phyloP scores from a whole-genome alignment of 1,284 basidiomycete species.

The Ustilago esculenta region DNA sequence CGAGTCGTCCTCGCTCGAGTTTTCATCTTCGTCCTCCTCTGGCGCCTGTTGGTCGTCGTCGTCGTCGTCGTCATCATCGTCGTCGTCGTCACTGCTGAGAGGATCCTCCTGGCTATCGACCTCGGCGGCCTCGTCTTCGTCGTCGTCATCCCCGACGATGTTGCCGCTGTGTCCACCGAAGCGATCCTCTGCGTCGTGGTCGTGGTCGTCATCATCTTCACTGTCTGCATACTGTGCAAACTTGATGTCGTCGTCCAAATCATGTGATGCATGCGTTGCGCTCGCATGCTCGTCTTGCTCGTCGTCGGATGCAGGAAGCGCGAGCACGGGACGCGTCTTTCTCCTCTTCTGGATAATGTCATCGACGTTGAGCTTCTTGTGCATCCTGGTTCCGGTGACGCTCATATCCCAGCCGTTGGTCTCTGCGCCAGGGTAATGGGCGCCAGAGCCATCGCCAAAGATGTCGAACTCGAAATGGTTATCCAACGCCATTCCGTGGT shows the following conservation, averaged over 20 bases:
- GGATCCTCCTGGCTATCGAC: slow-evolving; percentile 45
- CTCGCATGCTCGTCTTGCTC: slow-evolving; percentile 35
- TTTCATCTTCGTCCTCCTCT: slow-evolving; percentile 18
- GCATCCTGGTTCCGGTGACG: slow-evolving; percentile 47
- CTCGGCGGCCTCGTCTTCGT: slow-evolving; percentile 65
- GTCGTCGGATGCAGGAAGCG: slow-evolving; percentile 31
- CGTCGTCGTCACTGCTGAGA: slow-evolving; percentile 14
- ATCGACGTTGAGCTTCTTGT: slow-evolving; percentile 59
- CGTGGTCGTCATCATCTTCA: slow-evolving; percentile 75
- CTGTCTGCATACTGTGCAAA: slow-evolving; percentile 43
- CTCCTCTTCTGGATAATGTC: slow-evolving; percentile 65
- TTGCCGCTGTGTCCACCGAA: slow-evolving; percentile 58
- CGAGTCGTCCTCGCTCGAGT: slow-evolving; percentile 41
- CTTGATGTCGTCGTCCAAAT: slow-evolving; percentile 47
- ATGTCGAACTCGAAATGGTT: slow-evolving; percentile 62
- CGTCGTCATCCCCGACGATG: slow-evolving; percentile 55
- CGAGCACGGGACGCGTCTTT: slow-evolving; percentile 27
- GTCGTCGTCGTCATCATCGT: slow-evolving; percentile 25
- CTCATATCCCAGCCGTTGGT: slow-evolving; percentile 55
- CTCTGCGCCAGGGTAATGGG: slow-evolving; percentile 18
- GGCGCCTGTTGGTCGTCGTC: slow-evolving; percentile 61
- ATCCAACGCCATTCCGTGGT: slow-evolving; percentile 48
- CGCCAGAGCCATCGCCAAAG: slow-evolving; percentile 41
- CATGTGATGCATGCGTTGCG: slow-evolving; percentile 25
- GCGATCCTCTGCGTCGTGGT: slow-evolving; percentile 31